Percentiles rank a stretch among this genome's conserved stretches.
These are phyloP conservation scores for Saprolegnia diclina DNA, from an alignment of 352 stramenopile genomes.

Conservation along the genomic window DNA sequence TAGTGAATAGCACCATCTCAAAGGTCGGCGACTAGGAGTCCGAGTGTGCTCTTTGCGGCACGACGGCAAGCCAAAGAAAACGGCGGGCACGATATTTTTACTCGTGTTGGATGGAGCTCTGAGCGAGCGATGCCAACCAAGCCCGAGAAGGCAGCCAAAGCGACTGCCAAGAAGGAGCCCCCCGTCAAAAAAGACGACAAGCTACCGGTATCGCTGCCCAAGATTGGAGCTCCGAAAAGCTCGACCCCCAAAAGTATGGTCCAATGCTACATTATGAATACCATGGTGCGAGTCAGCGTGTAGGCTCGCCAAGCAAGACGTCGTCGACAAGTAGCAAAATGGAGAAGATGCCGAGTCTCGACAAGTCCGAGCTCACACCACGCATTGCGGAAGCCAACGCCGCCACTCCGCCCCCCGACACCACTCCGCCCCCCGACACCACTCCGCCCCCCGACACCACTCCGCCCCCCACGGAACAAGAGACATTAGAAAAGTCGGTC, in stretches of 20 bases:
- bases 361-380: slow-evolving; percentile 4
- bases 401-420: no score
- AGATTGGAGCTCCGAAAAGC: neutral
- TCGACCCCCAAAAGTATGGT: slow-evolving; percentile 1
- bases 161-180: neutral
- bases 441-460: no score
- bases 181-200: slow-evolving; percentile 5
- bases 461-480: neutral
- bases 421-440: no score
- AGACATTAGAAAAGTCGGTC: neutral
- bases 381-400: neutral
- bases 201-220: neutral
- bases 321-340: neutral
- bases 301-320: neutral
- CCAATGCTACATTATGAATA: neutral
- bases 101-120: neutral
- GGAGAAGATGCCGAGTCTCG: slow-evolving; percentile 10
- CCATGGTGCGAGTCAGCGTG: neutral
- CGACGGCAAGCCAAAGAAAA: no score
- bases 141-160: neutral
- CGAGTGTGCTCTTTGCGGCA: no score
- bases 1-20: no score
- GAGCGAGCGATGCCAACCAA: no score
- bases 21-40: no score
- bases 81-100: neutral